A percentile compares a stretch with the other conserved stretches of the same genome.
These are phyloP conservation scores for Aegilops umbellulata DNA, from an alignment of 176 grass and related monocot species.

Conservation along the genomic window DNA sequence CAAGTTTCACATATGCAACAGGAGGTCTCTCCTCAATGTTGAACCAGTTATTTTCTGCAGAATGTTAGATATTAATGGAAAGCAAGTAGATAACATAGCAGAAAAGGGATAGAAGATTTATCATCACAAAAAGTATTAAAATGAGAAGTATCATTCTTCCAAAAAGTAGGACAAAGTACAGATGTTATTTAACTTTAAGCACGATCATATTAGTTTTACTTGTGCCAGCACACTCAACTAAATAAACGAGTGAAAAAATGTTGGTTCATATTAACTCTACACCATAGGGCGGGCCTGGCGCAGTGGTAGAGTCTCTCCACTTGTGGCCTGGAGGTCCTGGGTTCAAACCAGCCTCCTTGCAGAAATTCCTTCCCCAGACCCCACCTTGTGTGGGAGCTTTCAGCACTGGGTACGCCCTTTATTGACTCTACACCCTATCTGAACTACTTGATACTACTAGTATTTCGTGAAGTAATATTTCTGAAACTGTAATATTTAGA, in stretches of 20 bases:
- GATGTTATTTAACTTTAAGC: neutral
- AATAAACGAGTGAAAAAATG: conserved; percentile 10
- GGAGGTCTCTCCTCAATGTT: conserved; percentile 77
- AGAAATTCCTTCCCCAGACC: too few relatives aligned
- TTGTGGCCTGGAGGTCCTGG: too few relatives aligned
- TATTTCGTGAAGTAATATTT: neutral
- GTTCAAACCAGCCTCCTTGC: too few relatives aligned
- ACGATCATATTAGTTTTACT: neutral
- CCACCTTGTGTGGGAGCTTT: too few relatives aligned
- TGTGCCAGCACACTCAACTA: neutral
- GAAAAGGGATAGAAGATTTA: neutral
- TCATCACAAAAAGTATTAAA: neutral
- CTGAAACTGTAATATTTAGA: conserved; percentile 2
- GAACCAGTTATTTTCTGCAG: conserved; percentile 79
- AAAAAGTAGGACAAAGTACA: conserved; percentile 7
- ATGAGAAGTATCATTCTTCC: conserved; percentile 1
- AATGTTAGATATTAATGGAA: conserved; percentile 13
- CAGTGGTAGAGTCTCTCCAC: too few relatives aligned
- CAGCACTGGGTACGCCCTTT: neutral
- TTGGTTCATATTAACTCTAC: neutral
- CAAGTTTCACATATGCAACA: conserved; percentile 74
- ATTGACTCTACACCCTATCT: neutral
- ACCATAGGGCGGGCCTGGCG: neutral
- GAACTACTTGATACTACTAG: neutral
- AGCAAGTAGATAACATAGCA: conserved; percentile 9